Evolutionary conservation across 2,329 filamentous ascomycete genomes (phyloP).

Genomic region (Hypoxylon sp.): DNA sequence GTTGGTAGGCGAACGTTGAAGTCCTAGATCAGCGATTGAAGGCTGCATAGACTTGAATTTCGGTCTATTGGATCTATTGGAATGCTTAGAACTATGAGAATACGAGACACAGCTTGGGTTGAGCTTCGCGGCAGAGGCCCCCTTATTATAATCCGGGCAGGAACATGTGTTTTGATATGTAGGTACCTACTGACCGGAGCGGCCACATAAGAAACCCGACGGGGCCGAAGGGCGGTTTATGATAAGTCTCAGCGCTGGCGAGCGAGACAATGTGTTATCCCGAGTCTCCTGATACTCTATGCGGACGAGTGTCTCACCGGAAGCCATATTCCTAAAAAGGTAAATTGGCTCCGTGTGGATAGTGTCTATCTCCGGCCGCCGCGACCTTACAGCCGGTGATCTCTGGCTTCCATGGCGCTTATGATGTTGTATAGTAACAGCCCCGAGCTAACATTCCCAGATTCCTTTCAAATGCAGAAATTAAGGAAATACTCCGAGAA

Average conservation of each 20-base stretch:
- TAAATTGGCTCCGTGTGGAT: neutral
- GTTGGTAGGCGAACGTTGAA: neutral
- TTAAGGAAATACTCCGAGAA: too few relatives aligned
- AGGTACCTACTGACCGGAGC: slow-evolving; percentile 3
- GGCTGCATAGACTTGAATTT: neutral
- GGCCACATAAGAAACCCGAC: slow-evolving; percentile 17
- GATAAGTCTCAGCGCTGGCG: neutral
- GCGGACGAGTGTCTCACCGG: neutral
- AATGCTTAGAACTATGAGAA: neutral
- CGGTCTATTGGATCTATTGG: neutral
- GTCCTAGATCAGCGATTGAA: neutral
- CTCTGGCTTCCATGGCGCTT: neutral
- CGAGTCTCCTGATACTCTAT: neutral
- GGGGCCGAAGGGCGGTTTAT: slow-evolving; percentile 3
- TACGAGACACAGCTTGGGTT: neutral
- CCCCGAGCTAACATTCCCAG: neutral
- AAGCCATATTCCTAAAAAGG: neutral
- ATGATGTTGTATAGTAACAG: too few relatives aligned
- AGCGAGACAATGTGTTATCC: neutral
- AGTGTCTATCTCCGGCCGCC: neutral
- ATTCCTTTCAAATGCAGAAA: neutral
- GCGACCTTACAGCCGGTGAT: neutral
- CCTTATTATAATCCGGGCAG: neutral
- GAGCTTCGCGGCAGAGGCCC: neutral
- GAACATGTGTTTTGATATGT: neutral